phyloP scores from a whole-genome alignment of 768 basidiomycete genomes.

The Hortiboletus flavorubellus region DNA sequence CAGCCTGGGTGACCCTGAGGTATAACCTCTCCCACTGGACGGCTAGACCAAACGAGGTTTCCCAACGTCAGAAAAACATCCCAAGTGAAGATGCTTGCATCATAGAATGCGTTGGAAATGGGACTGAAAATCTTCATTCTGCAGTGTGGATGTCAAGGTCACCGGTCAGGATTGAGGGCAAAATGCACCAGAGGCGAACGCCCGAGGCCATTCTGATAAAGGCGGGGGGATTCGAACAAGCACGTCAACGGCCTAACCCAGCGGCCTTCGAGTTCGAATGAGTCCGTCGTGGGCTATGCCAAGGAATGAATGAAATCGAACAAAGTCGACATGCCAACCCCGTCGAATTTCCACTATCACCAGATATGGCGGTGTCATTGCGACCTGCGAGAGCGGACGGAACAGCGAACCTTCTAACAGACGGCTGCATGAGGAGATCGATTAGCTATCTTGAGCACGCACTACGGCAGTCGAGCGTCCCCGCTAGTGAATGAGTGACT shows the following conservation, averaged over 20 bases:
- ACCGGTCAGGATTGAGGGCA: too few species aligned
- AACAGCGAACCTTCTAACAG: background rate
- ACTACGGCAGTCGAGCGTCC: background rate
- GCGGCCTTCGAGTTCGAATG: background rate
- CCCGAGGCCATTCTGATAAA: slow-evolving; percentile 2
- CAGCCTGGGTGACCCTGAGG: slow-evolving; percentile 51
- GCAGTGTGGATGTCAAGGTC: too few species aligned
- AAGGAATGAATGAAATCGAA: background rate
- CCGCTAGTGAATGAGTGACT: too few species aligned
- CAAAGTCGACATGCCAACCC: background rate
- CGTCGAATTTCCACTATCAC: background rate
- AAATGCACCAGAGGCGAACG: background rate
- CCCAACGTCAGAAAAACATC: slow-evolving; percentile 15
- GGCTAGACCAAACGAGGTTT: slow-evolving; percentile 14
- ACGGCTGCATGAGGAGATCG: background rate
- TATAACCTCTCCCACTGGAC: slow-evolving; percentile 49
- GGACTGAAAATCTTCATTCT: background rate
- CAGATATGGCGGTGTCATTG: background rate
- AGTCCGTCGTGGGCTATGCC: background rate
- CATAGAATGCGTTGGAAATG: slow-evolving; percentile 2
- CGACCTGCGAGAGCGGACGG: background rate
- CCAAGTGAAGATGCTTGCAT: slow-evolving; percentile 2
- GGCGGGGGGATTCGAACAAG: background rate
- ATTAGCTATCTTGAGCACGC: background rate
- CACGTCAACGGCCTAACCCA: background rate